phyloP scores from a whole-genome alignment of 2,329 filamentous ascomycete genomes.

The Alternaria novae-zelandiae region DNA sequence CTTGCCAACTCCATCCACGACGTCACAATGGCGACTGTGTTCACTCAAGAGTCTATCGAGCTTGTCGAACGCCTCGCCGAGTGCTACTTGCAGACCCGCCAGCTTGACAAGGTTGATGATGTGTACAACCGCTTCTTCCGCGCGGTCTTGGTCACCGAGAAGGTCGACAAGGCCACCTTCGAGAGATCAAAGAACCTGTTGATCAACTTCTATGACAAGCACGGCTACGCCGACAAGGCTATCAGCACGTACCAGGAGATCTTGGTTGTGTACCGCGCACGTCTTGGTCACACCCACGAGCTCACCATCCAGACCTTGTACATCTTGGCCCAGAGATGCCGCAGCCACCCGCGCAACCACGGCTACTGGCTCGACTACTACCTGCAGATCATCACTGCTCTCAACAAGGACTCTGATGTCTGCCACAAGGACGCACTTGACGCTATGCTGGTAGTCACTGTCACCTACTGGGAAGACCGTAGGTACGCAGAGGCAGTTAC shows the following conservation, averaged over 20 bases:
- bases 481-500: conserved; percentile 50
- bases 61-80: conserved; percentile 56
- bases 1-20: conserved; percentile 54
- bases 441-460: conserved; percentile 51
- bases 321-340: conserved; percentile 50
- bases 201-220: conserved; percentile 48
- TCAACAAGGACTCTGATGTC: conserved; percentile 50
- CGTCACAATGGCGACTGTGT: conserved; percentile 51
- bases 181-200: conserved; percentile 44
- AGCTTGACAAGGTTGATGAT: conserved; percentile 49
- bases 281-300: conserved; percentile 48
- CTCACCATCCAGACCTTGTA: conserved; percentile 58
- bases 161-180: conserved; percentile 38
- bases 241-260: conserved; percentile 47
- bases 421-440: conserved; percentile 51
- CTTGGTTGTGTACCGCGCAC: conserved; percentile 42
- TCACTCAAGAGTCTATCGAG: conserved; percentile 55
- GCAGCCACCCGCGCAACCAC: conserved; percentile 49
- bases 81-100: conserved; percentile 51
- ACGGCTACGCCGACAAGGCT: conserved; percentile 47
- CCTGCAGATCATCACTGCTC: conserved; percentile 53
- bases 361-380: conserved; percentile 57
- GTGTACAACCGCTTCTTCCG: conserved; percentile 49
- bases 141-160: conserved; percentile 41
- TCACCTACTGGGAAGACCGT: conserved; percentile 53